Evolutionary conservation across 2,329 filamentous ascomycete genomes (phyloP), one percentile per base, ranked within the genome.

Genomic region (Raffaelea deltoideospora): DNA sequence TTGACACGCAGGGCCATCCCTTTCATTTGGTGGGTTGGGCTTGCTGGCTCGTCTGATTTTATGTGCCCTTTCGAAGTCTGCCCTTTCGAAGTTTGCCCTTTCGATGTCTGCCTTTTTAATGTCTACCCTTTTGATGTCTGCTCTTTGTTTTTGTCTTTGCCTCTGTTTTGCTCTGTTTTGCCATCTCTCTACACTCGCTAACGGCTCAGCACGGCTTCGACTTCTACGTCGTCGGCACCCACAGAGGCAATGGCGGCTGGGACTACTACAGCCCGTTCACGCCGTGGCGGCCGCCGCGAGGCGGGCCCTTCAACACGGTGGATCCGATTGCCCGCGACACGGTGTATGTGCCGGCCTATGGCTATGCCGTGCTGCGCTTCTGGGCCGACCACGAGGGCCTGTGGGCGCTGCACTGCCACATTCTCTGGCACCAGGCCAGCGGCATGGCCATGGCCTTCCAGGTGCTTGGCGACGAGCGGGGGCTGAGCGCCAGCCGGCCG

Each of bases 361-460:
- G 47, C 10, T 48, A 47, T 17, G 41, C 34, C 7, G 42, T 48
- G 4, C 15, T 45, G n/a, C 36, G 45, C 1, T 49, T 49, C 34
- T 35, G 35, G 3, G 47, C 47, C 20, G 47, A 49, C 33, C 47
- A 46, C 27, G 40, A 45, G 18, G 45, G 43, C 15, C 23, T 49
- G 6, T 49, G 47, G 47, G 34, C 41, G 10, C 29, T 49, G 20
- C 47, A 49, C 33, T 49, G 46, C 36, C 47, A 48, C 15, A 40
- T 49, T 10, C 15, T 49, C n/a, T 47, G 46, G 46, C 46, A 49
- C 33, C 42, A 46, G 29, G 40, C 41, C 1, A 47, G 41, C 22
- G 46, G 47, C 22, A 49, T 49, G 46, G 40, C n/a, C 21, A 49
- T 48, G 46, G 47, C 46, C 4, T 37, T 49, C 11, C 45, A 49